Percentiles rank a stretch among this genome's conserved stretches.
These are phyloP conservation scores for Pyrenochaeta sp. DNA, from an alignment of 2,329 filamentous ascomycete genomes.

Conservation along the genomic window DNA sequence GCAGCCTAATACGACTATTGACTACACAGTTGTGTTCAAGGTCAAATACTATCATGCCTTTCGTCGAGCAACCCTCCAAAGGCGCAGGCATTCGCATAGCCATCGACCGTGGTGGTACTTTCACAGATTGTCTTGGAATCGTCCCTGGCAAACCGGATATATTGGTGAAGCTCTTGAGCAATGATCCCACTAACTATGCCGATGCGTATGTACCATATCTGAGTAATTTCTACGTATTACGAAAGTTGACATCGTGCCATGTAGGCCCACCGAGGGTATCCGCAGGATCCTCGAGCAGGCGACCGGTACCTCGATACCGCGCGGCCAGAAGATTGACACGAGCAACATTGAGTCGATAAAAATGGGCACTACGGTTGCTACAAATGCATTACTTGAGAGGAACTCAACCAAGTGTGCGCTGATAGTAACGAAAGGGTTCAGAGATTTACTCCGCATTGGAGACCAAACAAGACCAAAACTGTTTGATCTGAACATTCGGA, in stretches of 20 bases:
- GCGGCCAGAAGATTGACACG: slow-evolving; percentile 30
- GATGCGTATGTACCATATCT: slow-evolving; percentile 25
- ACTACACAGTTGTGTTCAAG: no score
- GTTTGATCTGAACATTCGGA: slow-evolving; percentile 34
- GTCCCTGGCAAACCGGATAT: slow-evolving; percentile 33
- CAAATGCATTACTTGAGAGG: slow-evolving; percentile 35
- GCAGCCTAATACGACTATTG: background rate
- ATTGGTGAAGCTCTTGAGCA: slow-evolving; percentile 40
- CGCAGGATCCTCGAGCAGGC: slow-evolving; percentile 38
- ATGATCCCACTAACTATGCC: slow-evolving; percentile 39
- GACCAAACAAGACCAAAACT: slow-evolving; percentile 34
- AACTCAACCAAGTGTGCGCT: slow-evolving; percentile 20
- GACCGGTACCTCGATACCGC: slow-evolving; percentile 21
- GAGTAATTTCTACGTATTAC: background rate
- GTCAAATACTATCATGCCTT: slow-evolving; percentile 11
- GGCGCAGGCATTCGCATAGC: slow-evolving; percentile 23
- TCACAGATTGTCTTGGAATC: slow-evolving; percentile 36
- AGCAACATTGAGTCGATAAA: slow-evolving; percentile 27
- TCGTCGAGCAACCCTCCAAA: slow-evolving; percentile 10
- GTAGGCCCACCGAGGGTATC: slow-evolving; percentile 42
- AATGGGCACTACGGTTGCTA: slow-evolving; percentile 36
- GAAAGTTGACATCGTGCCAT: background rate
- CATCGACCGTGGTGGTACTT: slow-evolving; percentile 40
- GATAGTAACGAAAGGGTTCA: slow-evolving; percentile 29
- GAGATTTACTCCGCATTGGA: slow-evolving; percentile 33